Percentiles rank a stretch among this genome's conserved stretches.
Evolutionary conservation across 2,329 filamentous ascomycete species (phyloP).

Genomic region (Beauveria bassiana): DNA sequence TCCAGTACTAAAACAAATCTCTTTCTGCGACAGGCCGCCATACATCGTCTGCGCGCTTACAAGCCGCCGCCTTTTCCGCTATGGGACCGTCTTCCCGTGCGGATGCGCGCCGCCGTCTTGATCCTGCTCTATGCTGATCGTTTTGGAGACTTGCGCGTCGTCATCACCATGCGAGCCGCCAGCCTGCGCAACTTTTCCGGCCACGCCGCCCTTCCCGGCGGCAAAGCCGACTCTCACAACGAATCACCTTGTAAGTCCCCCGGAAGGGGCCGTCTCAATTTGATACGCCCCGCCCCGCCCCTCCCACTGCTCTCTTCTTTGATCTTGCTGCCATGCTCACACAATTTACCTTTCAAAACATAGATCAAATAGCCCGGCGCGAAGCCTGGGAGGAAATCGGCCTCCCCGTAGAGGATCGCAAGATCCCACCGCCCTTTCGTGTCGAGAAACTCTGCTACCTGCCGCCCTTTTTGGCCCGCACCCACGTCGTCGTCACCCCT

Average conservation of each 20-base stretch:
- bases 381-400: constrained; percentile 94
- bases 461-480: constrained; percentile 66
- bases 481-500: constrained; percentile 65
- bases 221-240: constrained; percentile 52
- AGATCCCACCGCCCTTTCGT: constrained; percentile 67
- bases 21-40: constrained; percentile 39
- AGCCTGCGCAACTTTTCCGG: constrained; percentile 65
- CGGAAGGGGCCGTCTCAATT: background rate
- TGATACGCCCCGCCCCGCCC: too few species aligned
- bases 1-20: constrained; percentile 11
- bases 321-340: background rate
- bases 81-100: constrained; percentile 54
- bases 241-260: constrained; percentile 51
- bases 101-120: constrained; percentile 75
- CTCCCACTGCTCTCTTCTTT: too few species aligned
- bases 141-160: constrained; percentile 66
- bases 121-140: constrained; percentile 82
- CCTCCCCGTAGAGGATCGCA: constrained; percentile 61
- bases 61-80: constrained; percentile 51
- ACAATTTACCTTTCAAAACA: background rate
- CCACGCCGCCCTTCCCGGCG: constrained; percentile 80
- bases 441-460: constrained; percentile 85
- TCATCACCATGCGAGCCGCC: constrained; percentile 60
- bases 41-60: constrained; percentile 54
- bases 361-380: constrained; percentile 75